A percentile compares a stretch with the other conserved stretches of the same genome.
Conservation (phyloP, 176 grass and related monocot species). For the sorghum (Sorghum bicolor) region Sorghum_bicolor_NCBIv3 NC_012871.2:74105501-74106000, state of each 20-base stretch:
- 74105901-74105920: not conserved
- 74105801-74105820: not conserved
- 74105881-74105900: not conserved
- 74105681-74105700: not conserved
- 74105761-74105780: slow-evolving; percentile 15
- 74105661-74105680: slow-evolving; percentile 12
- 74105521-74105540: not conserved
- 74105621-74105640: slow-evolving; percentile 95
- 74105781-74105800: not conserved
- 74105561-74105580: slow-evolving; percentile 71
- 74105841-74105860: not conserved
- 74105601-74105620: slow-evolving; percentile 66
- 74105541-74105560: slow-evolving; percentile 15
- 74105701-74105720: not conserved
- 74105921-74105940: not conserved
- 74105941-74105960: not conserved
- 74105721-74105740: not conserved
- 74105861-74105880: not conserved
- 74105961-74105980: not conserved
- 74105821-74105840: not conserved
- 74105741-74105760: not conserved
- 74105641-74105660: slow-evolving; percentile 57
- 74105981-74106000: not conserved
- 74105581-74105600: slow-evolving; percentile 80
- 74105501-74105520: slow-evolving; percentile 25